Conservation (phyloP, 2,329 filamentous ascomycete species). For the Xylariaceae sp. region DNA sequence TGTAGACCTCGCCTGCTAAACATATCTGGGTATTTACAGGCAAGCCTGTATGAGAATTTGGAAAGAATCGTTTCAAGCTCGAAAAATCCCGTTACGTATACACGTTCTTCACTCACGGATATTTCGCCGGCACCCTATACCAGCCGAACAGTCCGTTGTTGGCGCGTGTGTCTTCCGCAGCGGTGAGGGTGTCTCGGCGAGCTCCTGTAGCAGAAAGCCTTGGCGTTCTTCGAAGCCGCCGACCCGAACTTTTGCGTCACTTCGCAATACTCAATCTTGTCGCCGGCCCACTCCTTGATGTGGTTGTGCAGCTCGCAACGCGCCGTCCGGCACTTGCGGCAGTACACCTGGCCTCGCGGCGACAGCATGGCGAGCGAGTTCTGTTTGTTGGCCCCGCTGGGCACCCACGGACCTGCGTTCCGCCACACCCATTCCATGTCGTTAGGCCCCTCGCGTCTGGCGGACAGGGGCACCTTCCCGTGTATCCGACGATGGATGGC, state of each 20-base stretch:
- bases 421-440: constrained; percentile 67
- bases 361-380: constrained; percentile 50
- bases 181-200: constrained; percentile 61
- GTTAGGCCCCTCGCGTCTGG: constrained; percentile 62
- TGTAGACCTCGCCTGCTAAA: neutral
- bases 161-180: constrained; percentile 57
- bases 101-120: neutral
- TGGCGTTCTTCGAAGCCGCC: constrained; percentile 49
- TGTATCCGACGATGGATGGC: constrained; percentile 60
- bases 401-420: constrained; percentile 50
- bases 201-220: constrained; percentile 59
- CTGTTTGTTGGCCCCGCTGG: constrained; percentile 24
- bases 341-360: constrained; percentile 62
- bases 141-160: constrained; percentile 37
- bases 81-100: neutral
- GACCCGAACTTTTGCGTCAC: constrained; percentile 61
- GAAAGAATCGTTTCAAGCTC: constrained; percentile 1
- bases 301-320: constrained; percentile 67
- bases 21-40: neutral
- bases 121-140: constrained; percentile 13
- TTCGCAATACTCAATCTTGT: constrained; percentile 60
- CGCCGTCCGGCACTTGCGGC: constrained; percentile 62
- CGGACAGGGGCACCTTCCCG: constrained; percentile 58
- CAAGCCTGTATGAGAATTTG: neutral
- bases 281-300: constrained; percentile 62